Evolutionary conservation across 2,329 filamentous ascomycete genomes (phyloP), one percentile per base, ranked within the genome.

Genomic region (Fusarium sambucinum): DNA sequence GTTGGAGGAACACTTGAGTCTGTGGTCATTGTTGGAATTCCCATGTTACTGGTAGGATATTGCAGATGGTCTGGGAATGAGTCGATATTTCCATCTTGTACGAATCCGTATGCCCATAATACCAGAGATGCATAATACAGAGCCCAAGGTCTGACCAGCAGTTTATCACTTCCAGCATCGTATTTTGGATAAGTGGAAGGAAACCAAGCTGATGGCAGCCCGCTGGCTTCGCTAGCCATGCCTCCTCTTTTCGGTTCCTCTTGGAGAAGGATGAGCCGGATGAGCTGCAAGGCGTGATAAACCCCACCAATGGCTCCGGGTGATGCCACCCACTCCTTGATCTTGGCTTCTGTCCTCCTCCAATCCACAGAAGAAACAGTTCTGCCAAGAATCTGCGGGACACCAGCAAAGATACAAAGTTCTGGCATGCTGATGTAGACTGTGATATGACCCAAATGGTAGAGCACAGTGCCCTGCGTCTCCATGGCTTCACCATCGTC

Each of bases 371-470:
- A 71, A 4, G 73, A 73, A n/a, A 74, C 72, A 3, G 63, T 74
- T 1, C 73, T 71, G 14, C 73, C 73, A 9, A 74, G 69, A 8
- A 74, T 74, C n/a, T 74, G 73, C 0, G 61, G 63, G 6, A 74
- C 72, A 6, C 73, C 72, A 4, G 71, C 72, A 56, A 74, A 74
- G 21, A 74, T 74, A 45, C 72, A 74, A 38, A 74, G 72, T 48
- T 74, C 73, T 7, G 73, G 72, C 73, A 74, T 74, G 51, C 73
- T 74, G 41, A 74, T 74, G 27, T 74, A 73, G 25, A 74, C 73
- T 3, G 73, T 74, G 17, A 74, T 74, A 29, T 74, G 72, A 2
- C 73, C 73, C 11, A 74, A 38, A n/a, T 74, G 73, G 42, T 74
- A 74, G 14, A 74, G 56, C 9, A 74, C 73, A 5, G 73, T 74